Evolutionary conservation across 768 basidiomycete species (phyloP), one percentile per base, ranked within the genome.

Genomic region (Pholiota molesta): DNA sequence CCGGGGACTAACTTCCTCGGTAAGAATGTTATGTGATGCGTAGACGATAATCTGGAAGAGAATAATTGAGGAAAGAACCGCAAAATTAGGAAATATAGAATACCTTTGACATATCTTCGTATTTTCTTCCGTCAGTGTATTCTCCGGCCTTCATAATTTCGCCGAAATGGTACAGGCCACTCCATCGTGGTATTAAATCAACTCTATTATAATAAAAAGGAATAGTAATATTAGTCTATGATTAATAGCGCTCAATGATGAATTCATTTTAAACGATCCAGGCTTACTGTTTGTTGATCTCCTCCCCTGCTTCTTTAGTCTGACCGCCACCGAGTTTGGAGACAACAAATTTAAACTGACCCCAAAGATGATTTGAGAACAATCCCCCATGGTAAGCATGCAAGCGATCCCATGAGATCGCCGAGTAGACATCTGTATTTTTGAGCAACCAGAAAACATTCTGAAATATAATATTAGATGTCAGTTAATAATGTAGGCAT

Each of bases 371-470:
- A 33, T 76, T 67, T 0, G 68, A 67, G 59, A 69, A 74, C 2
- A 78, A 29, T 1, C 79, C 79, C 5, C 35, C 51, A 54, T 73
- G 64, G 52, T 74, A 66, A 1, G 67, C 66, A 61, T 81, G 79
- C 0, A 81, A 62, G 0, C 66, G 60, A 60, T 81, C 78, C 63
- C 78, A 79, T 3, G 75, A 77, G 1, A 73, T 37, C 13, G 77
- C 75, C 0, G n/a, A 8, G 53, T 79, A 66, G 2, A 75, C 69
- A 58, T 78, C 72, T 2, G 72, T 74, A 26, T 63, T 17, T 3
- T 44, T n/a, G 10, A 81, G 26, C 0, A 19, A 42, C 79, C 79
- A 80, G 47, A 81, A 80, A 1, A 71, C 63, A 65, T 77, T 80
- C 79, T 33, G 4, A 45, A 23, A 17, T 33, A 5, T 33, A n/a